Percentiles rank a stretch among this genome's conserved stretches.
Conservation (phyloP, 1,284 basidiomycete genomes). For the Pterulicium gracile region DNA sequence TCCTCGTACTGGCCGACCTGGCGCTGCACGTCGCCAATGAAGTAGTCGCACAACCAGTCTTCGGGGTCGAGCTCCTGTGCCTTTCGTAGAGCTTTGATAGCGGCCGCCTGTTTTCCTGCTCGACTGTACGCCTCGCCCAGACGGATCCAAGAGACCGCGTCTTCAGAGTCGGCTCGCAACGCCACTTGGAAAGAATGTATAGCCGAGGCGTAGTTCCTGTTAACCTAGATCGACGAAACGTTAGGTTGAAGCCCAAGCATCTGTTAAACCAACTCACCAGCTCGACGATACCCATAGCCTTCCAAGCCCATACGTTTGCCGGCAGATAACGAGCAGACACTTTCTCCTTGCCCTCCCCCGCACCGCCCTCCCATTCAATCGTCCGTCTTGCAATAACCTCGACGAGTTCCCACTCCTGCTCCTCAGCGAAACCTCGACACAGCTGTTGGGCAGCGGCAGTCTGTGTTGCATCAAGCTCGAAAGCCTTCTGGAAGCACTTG, state of each 20-base stretch:
- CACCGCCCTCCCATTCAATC: slow-evolving; percentile 85
- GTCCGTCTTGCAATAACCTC: slow-evolving; percentile 87
- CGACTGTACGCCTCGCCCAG: slow-evolving; percentile 89
- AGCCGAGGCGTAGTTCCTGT: slow-evolving; percentile 66
- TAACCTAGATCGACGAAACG: slow-evolving; percentile 36
- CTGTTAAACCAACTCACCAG: slow-evolving; percentile 43
- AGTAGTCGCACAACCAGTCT: slow-evolving; percentile 81
- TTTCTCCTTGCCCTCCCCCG: slow-evolving; percentile 33
- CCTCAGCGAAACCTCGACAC: slow-evolving; percentile 85
- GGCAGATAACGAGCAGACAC: slow-evolving; percentile 51
- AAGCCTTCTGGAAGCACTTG: slow-evolving; percentile 98
- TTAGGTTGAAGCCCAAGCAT: slow-evolving; percentile 2
- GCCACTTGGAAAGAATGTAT: slow-evolving; percentile 86
- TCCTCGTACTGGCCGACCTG: slow-evolving; percentile 70
- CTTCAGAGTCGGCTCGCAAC: slow-evolving; percentile 70
- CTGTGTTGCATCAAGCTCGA: slow-evolving; percentile 90
- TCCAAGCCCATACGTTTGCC: slow-evolving; percentile 96
- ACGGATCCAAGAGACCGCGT: slow-evolving; percentile 78
- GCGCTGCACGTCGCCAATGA: slow-evolving; percentile 80
- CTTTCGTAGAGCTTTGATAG: slow-evolving; percentile 77
- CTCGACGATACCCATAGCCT: slow-evolving; percentile 90
- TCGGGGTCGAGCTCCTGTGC: slow-evolving; percentile 60
- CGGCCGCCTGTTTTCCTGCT: slow-evolving; percentile 82
- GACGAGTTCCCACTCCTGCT: slow-evolving; percentile 93
- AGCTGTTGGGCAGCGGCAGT: slow-evolving; percentile 77